Conservation (phyloP, 306 rosid species). For the Abrus precatorius region DNA sequence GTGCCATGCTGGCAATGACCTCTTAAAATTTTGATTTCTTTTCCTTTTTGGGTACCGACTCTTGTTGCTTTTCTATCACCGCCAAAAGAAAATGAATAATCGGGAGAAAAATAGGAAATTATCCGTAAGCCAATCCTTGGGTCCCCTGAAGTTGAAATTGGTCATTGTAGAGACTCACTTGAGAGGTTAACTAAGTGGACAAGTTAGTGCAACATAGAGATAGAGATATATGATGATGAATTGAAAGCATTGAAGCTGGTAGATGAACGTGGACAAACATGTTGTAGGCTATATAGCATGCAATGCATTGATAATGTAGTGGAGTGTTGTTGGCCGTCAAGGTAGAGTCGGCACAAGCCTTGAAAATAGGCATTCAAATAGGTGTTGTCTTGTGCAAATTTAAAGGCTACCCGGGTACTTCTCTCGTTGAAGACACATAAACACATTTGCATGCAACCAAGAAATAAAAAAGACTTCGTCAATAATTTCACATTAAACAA, state of each 20-base stretch:
- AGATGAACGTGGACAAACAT: not conserved
- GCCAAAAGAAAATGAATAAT: not conserved
- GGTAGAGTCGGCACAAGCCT: not conserved
- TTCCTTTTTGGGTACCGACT: too few relatives aligned
- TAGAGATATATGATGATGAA: not conserved
- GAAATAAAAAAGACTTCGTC: conserved; percentile 60
- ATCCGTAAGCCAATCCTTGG: not conserved
- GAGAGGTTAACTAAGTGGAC: not conserved
- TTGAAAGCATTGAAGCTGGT: too few relatives aligned
- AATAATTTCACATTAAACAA: conserved; percentile 38
- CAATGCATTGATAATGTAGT: conserved; percentile 6
- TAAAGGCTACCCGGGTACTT: conserved; percentile 58
- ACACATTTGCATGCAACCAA: conserved; percentile 25
- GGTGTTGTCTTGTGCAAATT: conserved; percentile 8
- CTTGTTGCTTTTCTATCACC: too few relatives aligned
- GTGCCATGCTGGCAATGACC: not conserved
- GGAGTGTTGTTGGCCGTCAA: conserved; percentile 12
- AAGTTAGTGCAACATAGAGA: not conserved
- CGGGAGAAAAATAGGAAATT: not conserved
- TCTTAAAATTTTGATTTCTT: too few relatives aligned
- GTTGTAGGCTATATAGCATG: not conserved
- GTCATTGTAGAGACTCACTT: not conserved
- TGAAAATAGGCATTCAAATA: conserved; percentile 43
- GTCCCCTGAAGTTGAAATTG: not conserved
- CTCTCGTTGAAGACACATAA: conserved; percentile 27